Base-by-base conservation (phyloP, 2,329 filamentous ascomycete species). In the Cladorrhinum sp. region DNA sequence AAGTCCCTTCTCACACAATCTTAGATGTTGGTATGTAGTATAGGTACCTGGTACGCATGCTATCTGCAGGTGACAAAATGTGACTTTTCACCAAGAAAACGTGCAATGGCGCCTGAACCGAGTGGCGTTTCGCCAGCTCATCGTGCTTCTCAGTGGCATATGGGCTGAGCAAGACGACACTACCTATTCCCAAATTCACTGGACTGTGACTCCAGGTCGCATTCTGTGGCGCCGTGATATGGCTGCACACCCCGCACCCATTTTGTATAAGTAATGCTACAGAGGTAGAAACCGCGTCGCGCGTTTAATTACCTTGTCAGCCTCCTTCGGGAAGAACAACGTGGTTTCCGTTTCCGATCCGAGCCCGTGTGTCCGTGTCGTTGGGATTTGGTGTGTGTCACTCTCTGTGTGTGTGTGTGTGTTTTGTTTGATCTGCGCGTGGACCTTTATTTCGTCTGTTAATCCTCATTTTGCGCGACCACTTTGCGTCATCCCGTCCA, bases 391-490 rank as follows among this genome's bases (percentile, higher is more conserved):
- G 32, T 45, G 7, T 7, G 29, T 7, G 29, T 32, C 7, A 13
- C 29, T 18, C 9, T 41, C 36, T 16, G 5, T 9, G 3, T 54
- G 27, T n/a, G 22, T 50, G 22, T 24, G 18, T 36, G 50, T 36
- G 29, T 27, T 20, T 53, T 55, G 62, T 60, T 64, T 62, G 58
- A 62, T 62, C 57, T 41, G 38, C 57, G 29, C 50, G 50, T 45
- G n/a, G 50, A 51, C 53, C 59, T 38, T 27, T 29, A 24, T 49
- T 50, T 56, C 49, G 52, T 50, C 36, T 53, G 53, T 50, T 51
- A n/a, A 60, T 61, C 58, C 23, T 60, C 52, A 57, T 59, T 57
- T 54, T 54, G 27, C 16, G 12, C n/a, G n/a, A n/a, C n/a, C n/a
- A n/a, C 23, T 50, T 58, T 50, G 23, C 55, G 29, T 52, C 58